A percentile compares a stretch with the other conserved stretches of the same genome.
These are phyloP conservation scores for Pyrus hybrid DNA, from an alignment of 331 rosid genomes.

Conservation along the genomic window DNA sequence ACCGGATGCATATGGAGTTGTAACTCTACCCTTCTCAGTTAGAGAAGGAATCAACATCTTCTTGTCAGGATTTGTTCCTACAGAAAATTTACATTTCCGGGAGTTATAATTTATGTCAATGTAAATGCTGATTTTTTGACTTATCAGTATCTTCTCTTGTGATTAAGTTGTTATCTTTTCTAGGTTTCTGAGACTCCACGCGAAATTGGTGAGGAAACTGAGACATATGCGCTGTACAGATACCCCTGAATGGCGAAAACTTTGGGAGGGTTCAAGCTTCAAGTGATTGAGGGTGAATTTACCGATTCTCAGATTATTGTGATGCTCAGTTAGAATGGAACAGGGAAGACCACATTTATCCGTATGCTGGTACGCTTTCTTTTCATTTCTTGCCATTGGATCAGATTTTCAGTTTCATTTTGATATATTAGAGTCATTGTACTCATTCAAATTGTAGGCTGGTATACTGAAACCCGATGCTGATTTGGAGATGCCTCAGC, in stretches of 20 bases:
- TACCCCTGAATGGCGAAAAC: slow-evolving; percentile 81
- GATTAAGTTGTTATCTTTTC: slow-evolving; percentile 12
- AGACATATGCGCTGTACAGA: slow-evolving; percentile 67
- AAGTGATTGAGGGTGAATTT: slow-evolving; percentile 75
- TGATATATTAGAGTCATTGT: neutral
- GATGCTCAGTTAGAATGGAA: slow-evolving; percentile 94
- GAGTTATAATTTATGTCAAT: slow-evolving; percentile 11
- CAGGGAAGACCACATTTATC: slow-evolving; percentile 91
- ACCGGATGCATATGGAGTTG: slow-evolving; percentile 95
- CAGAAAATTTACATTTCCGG: slow-evolving; percentile 84
- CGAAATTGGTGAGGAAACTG: slow-evolving; percentile 74
- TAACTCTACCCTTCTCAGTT: slow-evolving; percentile 89
- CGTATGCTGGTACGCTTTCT: slow-evolving; percentile 76
- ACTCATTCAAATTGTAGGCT: slow-evolving; percentile 43
- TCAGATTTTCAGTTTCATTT: neutral
- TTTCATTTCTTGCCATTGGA: neutral
- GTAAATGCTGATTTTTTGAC: neutral
- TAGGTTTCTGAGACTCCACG: slow-evolving; percentile 95
- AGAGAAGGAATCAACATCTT: slow-evolving; percentile 95
- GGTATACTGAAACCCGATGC: slow-evolving; percentile 82
- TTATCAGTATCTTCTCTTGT: neutral
- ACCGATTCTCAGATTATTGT: slow-evolving; percentile 91
- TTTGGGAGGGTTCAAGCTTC: slow-evolving; percentile 70
- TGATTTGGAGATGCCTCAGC: slow-evolving; percentile 74
- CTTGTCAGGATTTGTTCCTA: slow-evolving; percentile 92